phyloP scores from a whole-genome alignment of 2,329 filamentous ascomycete genomes.

The Monilinia laxa region DNA sequence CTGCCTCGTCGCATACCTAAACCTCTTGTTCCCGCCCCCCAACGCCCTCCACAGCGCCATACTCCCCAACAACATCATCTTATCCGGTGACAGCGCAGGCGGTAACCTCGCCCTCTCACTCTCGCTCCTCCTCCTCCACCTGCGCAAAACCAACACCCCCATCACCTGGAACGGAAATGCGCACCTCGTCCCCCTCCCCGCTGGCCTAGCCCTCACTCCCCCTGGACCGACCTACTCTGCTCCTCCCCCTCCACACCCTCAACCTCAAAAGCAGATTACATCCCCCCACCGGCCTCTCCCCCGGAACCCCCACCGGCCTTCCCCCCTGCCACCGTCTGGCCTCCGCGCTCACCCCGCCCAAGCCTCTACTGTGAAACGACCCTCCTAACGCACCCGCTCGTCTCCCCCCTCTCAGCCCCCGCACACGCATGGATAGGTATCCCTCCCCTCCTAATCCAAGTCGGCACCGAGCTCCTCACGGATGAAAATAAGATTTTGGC shows the following conservation, averaged over 20 bases:
- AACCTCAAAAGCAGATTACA: slow-evolving; percentile 63
- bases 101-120: slow-evolving; percentile 68
- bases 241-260: slow-evolving; percentile 54
- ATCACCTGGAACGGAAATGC: slow-evolving; percentile 57
- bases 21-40: slow-evolving; percentile 49
- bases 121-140: slow-evolving; percentile 65
- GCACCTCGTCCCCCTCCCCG: slow-evolving; percentile 61
- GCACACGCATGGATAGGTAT: slow-evolving; percentile 55
- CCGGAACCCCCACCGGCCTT: slow-evolving; percentile 28
- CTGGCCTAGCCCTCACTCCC: slow-evolving; percentile 60
- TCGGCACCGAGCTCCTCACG: slow-evolving; percentile 69
- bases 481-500: slow-evolving; percentile 67
- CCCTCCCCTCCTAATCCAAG: slow-evolving; percentile 66
- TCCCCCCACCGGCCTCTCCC: slow-evolving; percentile 50
- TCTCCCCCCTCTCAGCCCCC: slow-evolving; percentile 56
- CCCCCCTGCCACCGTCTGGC: slow-evolving; percentile 57
- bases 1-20: slow-evolving; percentile 69
- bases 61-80: slow-evolving; percentile 62
- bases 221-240: slow-evolving; percentile 71
- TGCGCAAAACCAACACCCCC: slow-evolving; percentile 58
- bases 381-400: slow-evolving; percentile 64
- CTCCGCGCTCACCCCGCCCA: slow-evolving; percentile 52
- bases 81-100: slow-evolving; percentile 72
- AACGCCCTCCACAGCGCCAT: slow-evolving; percentile 59
- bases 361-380: slow-evolving; percentile 56